Evolutionary conservation across 2,329 filamentous ascomycete species (phyloP).

Genomic region (Biscogniauxia sp.): DNA sequence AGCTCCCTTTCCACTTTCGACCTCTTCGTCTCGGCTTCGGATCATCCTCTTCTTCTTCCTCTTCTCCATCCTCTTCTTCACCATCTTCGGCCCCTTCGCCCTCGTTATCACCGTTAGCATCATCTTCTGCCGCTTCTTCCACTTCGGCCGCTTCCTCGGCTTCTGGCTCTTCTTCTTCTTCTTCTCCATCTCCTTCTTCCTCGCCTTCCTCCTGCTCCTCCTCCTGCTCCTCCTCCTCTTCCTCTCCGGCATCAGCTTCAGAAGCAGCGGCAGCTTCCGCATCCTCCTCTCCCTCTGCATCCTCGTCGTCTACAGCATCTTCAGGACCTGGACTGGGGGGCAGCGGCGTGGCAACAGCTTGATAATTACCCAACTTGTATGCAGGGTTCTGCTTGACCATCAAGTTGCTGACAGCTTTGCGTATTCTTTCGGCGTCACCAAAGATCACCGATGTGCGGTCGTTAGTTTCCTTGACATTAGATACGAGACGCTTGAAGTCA

Average conservation of each 20-base stretch:
- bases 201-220: constrained; percentile 32
- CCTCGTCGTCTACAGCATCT: constrained; percentile 31
- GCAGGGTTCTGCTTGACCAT: constrained; percentile 87
- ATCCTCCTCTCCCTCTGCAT: constrained; percentile 21
- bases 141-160: constrained; percentile 31
- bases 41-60: constrained; percentile 20
- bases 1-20: constrained; percentile 25
- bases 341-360: constrained; percentile 70
- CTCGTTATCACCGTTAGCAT: constrained; percentile 10
- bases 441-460: constrained; percentile 69
- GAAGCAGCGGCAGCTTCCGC: constrained; percentile 13
- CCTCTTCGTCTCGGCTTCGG: constrained; percentile 16
- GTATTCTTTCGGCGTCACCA: constrained; percentile 81
- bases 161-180: constrained; percentile 9
- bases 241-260: constrained; percentile 33
- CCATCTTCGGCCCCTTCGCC: constrained; percentile 10
- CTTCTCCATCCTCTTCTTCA: constrained; percentile 19
- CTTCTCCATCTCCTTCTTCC: constrained; percentile 19
- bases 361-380: constrained; percentile 67
- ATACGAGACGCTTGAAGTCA: constrained; percentile 83
- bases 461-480: constrained; percentile 84
- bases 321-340: constrained; percentile 48
- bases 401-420: constrained; percentile 82
- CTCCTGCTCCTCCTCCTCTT: constrained; percentile 29
- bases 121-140: constrained; percentile 19